phyloP scores from a whole-genome alignment of 1,139 yeast genomes.

The Saccharomyces hybrid region DNA sequence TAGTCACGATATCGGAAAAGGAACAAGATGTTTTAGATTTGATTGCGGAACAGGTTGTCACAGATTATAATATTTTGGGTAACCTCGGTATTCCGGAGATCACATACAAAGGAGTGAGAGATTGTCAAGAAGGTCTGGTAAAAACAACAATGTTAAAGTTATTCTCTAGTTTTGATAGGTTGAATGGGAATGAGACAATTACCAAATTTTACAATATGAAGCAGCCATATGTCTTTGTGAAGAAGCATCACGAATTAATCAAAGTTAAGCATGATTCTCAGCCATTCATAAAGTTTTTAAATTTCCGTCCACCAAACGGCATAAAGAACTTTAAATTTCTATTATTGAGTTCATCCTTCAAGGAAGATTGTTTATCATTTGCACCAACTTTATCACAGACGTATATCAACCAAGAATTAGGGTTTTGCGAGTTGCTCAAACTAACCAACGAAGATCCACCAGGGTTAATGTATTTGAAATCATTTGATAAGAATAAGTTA shows the following conservation, averaged over 20 bases:
- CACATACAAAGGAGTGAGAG: constrained; percentile 16
- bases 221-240: constrained; percentile 27
- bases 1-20: constrained; percentile 15
- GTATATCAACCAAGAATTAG: constrained; percentile 29
- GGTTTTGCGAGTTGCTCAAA: constrained; percentile 31
- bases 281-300: constrained; percentile 33
- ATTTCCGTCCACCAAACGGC: constrained; percentile 46
- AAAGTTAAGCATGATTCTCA: constrained; percentile 28
- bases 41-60: constrained; percentile 39
- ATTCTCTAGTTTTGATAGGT: constrained; percentile 20
- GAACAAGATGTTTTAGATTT: constrained; percentile 27
- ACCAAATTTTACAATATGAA: constrained; percentile 20
- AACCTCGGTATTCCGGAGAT: constrained; percentile 19
- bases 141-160: constrained; percentile 15
- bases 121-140: constrained; percentile 20
- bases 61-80: constrained; percentile 35
- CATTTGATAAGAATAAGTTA: constrained; percentile 30
- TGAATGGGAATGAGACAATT: constrained; percentile 25
- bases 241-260: constrained; percentile 26
- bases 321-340: constrained; percentile 48
- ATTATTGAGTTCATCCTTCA: constrained; percentile 36
- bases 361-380: constrained; percentile 24
- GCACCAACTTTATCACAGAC: constrained; percentile 28
- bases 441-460: constrained; percentile 27
- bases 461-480: constrained; percentile 25